Base-by-base conservation (phyloP, 805 yeast genomes). In the Kuraishia borneana region DNA sequence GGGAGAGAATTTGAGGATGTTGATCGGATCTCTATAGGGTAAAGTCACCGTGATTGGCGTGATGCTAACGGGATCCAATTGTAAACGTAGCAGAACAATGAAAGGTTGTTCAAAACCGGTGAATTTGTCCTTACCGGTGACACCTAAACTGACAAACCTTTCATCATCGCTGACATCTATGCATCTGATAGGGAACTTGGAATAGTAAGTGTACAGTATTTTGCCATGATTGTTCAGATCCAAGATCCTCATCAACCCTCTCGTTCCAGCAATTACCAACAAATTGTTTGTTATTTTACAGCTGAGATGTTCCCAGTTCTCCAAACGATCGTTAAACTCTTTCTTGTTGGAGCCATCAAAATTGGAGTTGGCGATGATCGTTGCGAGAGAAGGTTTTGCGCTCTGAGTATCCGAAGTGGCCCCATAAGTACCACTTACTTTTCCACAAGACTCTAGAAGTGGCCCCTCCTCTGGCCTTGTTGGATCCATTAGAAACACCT, bases 1-100 rank as follows among this genome's bases (percentile, higher is more conserved):
- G 2, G 73, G 62, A 4, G 94, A 83, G 51, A 88, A 83, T 32
- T 74, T 70, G 7, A 88, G 54, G 3, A 80, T 63, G 42, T 79
- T 79, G 26, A 88, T 73, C 1, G 95, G 94, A 52, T 89, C 96
- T 21, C 83, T 58, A 53, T 84, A 85, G 0, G 96, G 96, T 33
- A 83, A 65, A 0, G 94, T 79, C 21, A 87, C 74, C 2, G 87
- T 74, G 7, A 79, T 66, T 2, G 84, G 80, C 28, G 70, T 73
- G 3, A 68, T 73, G 2, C 32, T 37, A 6, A 12, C 22, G 8
- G 26, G 12, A 20, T 28, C 33, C 14, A 46, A 42, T 16, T 45
- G 45, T 10, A 58, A 35, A 9, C 48, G 41, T 14, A 58, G 79
- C 30, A 84, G 56, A 3, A 77, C 72, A 4, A 85, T 68, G 44